Conservation (phyloP, 768 basidiomycete species). For the Russula olivacea region DNA sequence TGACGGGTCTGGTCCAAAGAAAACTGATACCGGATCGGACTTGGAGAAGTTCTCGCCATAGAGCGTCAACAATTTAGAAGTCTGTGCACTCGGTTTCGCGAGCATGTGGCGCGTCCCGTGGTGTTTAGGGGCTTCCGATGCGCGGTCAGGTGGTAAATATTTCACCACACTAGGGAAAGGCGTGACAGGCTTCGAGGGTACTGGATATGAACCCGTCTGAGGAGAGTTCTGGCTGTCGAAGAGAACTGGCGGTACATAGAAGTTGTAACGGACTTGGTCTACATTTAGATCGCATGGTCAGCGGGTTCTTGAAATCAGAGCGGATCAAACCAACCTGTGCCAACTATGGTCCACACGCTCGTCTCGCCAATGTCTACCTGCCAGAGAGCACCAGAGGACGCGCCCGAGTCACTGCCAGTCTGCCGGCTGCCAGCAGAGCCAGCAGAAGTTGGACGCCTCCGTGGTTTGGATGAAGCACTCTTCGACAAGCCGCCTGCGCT, state of each 20-base stretch:
- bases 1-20: constrained; percentile 82
- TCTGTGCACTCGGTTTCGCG: constrained; percentile 72
- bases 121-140: constrained; percentile 73
- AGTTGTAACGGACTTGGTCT: constrained; percentile 92
- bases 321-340: constrained; percentile 56
- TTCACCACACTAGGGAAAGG: constrained; percentile 85
- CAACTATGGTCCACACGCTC: constrained; percentile 91
- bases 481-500: constrained; percentile 58
- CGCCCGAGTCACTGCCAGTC: constrained; percentile 61
- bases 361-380: constrained; percentile 90
- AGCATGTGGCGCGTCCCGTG: constrained; percentile 63
- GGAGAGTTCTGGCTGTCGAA: constrained; percentile 76
- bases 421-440: constrained; percentile 43
- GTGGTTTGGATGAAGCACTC: constrained; percentile 47
- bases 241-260: constrained; percentile 81
- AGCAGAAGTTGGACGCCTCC: constrained; percentile 73
- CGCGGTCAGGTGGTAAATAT: constrained; percentile 85
- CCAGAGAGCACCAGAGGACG: constrained; percentile 77
- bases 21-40: constrained; percentile 71
- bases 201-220: constrained; percentile 66
- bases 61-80: constrained; percentile 75
- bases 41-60: constrained; percentile 89
- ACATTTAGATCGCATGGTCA: constrained; percentile 17
- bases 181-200: constrained; percentile 77
- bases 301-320: constrained; percentile 23